phyloP scores from a whole-genome alignment of 805 yeast species.

The Teunomyces cretensis region DNA sequence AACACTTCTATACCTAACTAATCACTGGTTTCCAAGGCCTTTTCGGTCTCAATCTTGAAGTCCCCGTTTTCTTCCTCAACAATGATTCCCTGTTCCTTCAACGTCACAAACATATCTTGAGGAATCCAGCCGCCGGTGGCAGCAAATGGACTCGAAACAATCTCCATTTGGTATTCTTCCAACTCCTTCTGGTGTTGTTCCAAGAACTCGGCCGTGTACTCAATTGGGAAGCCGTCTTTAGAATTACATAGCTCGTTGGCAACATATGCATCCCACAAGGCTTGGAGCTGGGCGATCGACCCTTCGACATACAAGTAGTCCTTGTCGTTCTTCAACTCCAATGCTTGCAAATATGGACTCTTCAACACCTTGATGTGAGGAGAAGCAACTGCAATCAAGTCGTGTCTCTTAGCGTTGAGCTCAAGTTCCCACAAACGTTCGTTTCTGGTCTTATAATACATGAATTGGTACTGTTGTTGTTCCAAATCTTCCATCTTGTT shows the following conservation, averaged over 20 bases:
- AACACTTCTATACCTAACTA: slow-evolving; percentile 51
- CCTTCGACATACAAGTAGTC: slow-evolving; percentile 68
- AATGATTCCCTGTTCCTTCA: slow-evolving; percentile 67
- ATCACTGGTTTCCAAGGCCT: slow-evolving; percentile 16
- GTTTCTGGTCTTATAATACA: slow-evolving; percentile 87
- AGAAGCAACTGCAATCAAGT: slow-evolving; percentile 75
- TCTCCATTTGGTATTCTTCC: slow-evolving; percentile 64
- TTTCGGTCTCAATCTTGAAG: slow-evolving; percentile 31
- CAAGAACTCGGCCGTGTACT: slow-evolving; percentile 57
- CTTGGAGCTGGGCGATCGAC: slow-evolving; percentile 60
- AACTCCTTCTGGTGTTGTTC: slow-evolving; percentile 57
- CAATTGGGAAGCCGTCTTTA: slow-evolving; percentile 57
- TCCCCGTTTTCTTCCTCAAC: slow-evolving; percentile 52
- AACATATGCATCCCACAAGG: slow-evolving; percentile 67
- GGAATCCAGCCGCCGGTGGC: slow-evolving; percentile 96
- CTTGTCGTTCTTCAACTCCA: slow-evolving; percentile 55
- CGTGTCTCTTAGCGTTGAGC: slow-evolving; percentile 61
- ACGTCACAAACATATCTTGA: slow-evolving; percentile 80
- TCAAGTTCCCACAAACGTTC: slow-evolving; percentile 85
- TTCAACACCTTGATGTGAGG: slow-evolving; percentile 79
- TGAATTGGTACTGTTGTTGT: slow-evolving; percentile 77
- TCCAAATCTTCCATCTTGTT: slow-evolving; percentile 67
- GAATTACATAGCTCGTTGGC: slow-evolving; percentile 55
- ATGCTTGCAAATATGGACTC: slow-evolving; percentile 59
- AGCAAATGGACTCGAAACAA: slow-evolving; percentile 75